Percentiles rank a stretch among this genome's conserved stretches.
phyloP scores from a whole-genome alignment of 306 rosid species.

The Prunus mume region DNA sequence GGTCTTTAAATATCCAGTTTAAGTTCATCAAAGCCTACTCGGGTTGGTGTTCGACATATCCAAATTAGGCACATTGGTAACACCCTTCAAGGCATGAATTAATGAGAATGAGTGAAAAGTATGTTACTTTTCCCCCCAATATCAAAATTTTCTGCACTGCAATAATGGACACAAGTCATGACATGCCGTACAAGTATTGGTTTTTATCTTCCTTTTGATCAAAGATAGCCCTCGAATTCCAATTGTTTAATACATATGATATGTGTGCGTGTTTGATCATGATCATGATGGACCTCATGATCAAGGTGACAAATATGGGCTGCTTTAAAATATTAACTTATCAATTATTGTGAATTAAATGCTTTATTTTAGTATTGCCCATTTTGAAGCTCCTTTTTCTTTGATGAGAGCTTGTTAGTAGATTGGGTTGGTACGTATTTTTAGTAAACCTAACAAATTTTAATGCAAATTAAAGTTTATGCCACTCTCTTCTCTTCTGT shows the following conservation, averaged over 20 bases:
- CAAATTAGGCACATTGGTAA: neutral
- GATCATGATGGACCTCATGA: neutral
- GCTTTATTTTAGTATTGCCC: neutral
- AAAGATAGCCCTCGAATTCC: neutral
- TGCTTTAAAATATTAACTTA: neutral
- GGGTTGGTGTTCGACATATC: neutral
- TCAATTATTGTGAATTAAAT: neutral
- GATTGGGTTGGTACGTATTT: neutral
- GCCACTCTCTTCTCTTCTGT: neutral
- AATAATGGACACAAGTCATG: neutral
- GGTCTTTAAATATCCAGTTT: neutral
- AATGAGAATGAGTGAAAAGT: neutral
- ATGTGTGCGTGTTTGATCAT: neutral
- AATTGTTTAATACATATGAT: neutral
- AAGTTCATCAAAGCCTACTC: neutral
- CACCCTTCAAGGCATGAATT: neutral
- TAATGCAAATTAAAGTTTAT: neutral
- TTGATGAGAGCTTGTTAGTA: neutral
- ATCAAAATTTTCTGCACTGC: neutral
- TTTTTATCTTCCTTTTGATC: neutral
- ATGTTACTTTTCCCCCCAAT: neutral
- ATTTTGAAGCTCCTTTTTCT: neutral
- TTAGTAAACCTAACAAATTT: neutral
- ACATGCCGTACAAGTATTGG: slow-evolving; percentile 10
- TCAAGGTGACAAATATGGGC: slow-evolving; percentile 5